Evolutionary conservation across 805 yeast genomes (phyloP).

Genomic region (Wickerhamiella azyma): DNA sequence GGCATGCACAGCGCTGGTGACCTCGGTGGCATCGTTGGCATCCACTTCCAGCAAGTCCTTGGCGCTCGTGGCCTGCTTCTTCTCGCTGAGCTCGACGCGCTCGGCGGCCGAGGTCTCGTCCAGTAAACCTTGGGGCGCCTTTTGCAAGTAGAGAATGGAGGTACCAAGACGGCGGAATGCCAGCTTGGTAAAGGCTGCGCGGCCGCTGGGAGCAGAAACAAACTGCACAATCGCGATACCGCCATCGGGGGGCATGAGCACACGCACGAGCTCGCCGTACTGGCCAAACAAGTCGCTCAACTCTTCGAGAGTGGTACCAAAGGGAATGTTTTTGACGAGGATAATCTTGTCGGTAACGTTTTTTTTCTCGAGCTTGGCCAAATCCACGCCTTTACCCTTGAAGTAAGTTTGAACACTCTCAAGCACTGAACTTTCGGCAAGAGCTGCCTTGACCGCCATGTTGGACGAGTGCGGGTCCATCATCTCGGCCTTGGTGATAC

Average conservation of each 20-base stretch:
- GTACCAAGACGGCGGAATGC: slow-evolving; percentile 82
- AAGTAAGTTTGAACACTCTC: slow-evolving; percentile 83
- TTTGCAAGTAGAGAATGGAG: slow-evolving; percentile 77
- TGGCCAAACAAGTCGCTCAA: slow-evolving; percentile 67
- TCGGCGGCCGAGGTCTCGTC: slow-evolving; percentile 22
- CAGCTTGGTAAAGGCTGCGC: slow-evolving; percentile 77
- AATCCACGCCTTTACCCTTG: slow-evolving; percentile 73
- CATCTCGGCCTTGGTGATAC: slow-evolving; percentile 67
- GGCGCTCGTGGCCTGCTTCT: slow-evolving; percentile 26
- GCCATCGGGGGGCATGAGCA: slow-evolving; percentile 92
- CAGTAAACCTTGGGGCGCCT: slow-evolving; percentile 80
- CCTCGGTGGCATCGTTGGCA: slow-evolving; percentile 26
- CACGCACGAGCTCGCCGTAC: slow-evolving; percentile 64
- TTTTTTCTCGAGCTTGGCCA: slow-evolving; percentile 46
- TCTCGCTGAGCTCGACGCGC: slow-evolving; percentile 23
- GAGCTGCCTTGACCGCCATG: slow-evolving; percentile 90
- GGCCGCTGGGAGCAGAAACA: slow-evolving; percentile 67
- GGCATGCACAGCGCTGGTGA: slow-evolving; percentile 57
- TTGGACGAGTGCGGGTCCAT: slow-evolving; percentile 76
- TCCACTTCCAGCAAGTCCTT: slow-evolving; percentile 18
- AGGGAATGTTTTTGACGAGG: slow-evolving; percentile 81
- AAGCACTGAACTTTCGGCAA: slow-evolving; percentile 92
- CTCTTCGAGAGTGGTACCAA: slow-evolving; percentile 69
- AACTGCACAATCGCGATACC: slow-evolving; percentile 90
- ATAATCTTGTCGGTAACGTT: slow-evolving; percentile 72